Evolutionary conservation across 768 basidiomycete species (phyloP), one percentile per base, ranked within the genome.

Genomic region (Panellus pusillus): DNA sequence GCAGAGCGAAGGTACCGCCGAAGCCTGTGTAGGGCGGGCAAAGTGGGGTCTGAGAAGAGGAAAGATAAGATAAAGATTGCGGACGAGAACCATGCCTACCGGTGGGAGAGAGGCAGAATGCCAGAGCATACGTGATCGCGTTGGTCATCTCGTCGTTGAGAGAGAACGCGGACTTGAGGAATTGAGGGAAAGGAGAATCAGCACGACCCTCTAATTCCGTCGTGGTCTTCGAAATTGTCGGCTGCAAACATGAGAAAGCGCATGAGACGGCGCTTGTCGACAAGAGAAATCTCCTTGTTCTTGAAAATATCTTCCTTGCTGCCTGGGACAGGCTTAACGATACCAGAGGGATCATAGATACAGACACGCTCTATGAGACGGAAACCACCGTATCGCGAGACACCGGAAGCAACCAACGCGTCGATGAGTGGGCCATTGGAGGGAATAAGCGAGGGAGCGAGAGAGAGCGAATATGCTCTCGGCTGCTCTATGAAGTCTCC

Each of bases 271-370:
- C 95, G 75, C 72, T 98, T 98, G 57, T 95, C 91, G 29, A 94
- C 66, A 11, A 98, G 76, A 7, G 77, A 77, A 8, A 98, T 80
- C 9, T 76, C 77, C 64, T 83, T 84, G 71, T 82, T 86, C 73
- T 89, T 93, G 80, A 98, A 98, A 3, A 98, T 80, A 54, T 91
- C 89, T 68, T 94, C 94, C 68, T 97, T 98, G 72, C 83, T 91
- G 29, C 86, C 86, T 1, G 96, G 96, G 0, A 98, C 95, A 45
- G 70, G 78, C 61, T 81, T 81, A 48, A 83, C 65, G 47, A 66
- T 67, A 2, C 78, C 72, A 18, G 73, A 70, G 12, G 71, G 54
- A 44, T 81, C 73, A 62, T 83, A 86, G 40, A 92, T 72, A 36
- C 76, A 81, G 15, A 89, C 76, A 19, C 79, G 80, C 56, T 87